Evolutionary conservation across 257 asterid species (phyloP), one percentile per base, ranked within the genome.

Genomic region (Verbena officinalis): DNA sequence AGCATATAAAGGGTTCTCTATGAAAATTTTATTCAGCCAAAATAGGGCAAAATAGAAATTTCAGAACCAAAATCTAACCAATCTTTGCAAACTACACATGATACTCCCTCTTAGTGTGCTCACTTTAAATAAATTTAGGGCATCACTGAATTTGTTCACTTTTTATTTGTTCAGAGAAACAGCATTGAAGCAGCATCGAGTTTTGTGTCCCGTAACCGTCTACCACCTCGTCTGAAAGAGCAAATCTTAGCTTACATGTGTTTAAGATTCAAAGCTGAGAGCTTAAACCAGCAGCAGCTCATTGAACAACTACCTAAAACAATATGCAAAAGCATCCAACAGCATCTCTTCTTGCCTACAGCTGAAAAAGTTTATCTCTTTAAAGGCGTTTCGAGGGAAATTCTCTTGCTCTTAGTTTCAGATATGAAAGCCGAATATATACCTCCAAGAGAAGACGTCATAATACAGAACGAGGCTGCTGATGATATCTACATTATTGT

Each of bases 371-470:
- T 87, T 45, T 90, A 93, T 69, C 95, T 93, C 3, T 93, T 93
- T 43, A 73, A 83, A 60, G 98, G 83, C 23, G 88, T 92, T 27
- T 82, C 96, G 3, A 78, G 56, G 55, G 97, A 92, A 62, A 75
- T 78, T 52, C 83, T 87, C 40, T 52, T 85, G 49, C 87, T 77
- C 44, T 64, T 92, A 76, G 98, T 92, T 30, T 80, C 95, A 9
- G 95, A 87, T 42, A 83, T 87, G 87, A 90, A 80, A 64, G 97
- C 99, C 0, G 99, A 93, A 49, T 93, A 87, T 16, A 72, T 87
- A 16, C 96, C 99, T 0, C 99, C 99, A 9, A 80, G 95, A 71
- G 97, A 93, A 84, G 99, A 93, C 62, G 95, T 93, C 5, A 80
- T 90, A 52, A 69, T 84, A 77, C 95, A 84, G 68, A 85, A 90